A percentile compares a stretch with the other conserved stretches of the same genome.
These are phyloP conservation scores for Epithele typhae DNA, from an alignment of 768 basidiomycete genomes.

Conservation along the genomic window DNA sequence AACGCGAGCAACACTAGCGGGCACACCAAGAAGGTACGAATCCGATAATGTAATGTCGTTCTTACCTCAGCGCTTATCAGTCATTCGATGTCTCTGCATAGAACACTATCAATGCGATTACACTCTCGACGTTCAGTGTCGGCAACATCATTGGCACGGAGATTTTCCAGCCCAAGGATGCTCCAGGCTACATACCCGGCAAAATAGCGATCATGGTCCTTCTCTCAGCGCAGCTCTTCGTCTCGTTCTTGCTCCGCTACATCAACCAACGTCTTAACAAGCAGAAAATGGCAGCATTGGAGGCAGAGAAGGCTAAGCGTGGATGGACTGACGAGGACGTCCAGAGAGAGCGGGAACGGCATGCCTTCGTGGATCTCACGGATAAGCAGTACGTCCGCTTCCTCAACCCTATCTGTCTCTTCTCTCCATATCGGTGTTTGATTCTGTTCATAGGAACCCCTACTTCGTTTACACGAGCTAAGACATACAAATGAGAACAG, in stretches of 20 bases:
- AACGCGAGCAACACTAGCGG: constrained; percentile 62
- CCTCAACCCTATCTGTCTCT: not conserved
- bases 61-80: too few species aligned
- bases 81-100: too few species aligned
- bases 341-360: constrained; percentile 51
- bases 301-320: constrained; percentile 38
- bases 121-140: constrained; percentile 47
- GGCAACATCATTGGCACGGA: constrained; percentile 63
- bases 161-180: constrained; percentile 60
- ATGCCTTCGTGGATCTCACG: constrained; percentile 61
- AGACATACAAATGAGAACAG: not conserved
- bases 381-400: constrained; percentile 49
- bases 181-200: constrained; percentile 59
- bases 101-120: constrained; percentile 60
- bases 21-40: constrained; percentile 59
- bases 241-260: constrained; percentile 47
- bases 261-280: constrained; percentile 52
- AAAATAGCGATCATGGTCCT: constrained; percentile 64
- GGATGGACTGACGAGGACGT: constrained; percentile 59
- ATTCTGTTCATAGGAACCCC: constrained; percentile 37
- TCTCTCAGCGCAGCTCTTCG: constrained; percentile 44
- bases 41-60: too few species aligned
- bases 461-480: constrained; percentile 50
- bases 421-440: not conserved
- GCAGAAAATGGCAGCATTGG: constrained; percentile 39